Evolutionary conservation across 306 rosid species (phyloP).

Genomic region (Sicyos baderoa): DNA sequence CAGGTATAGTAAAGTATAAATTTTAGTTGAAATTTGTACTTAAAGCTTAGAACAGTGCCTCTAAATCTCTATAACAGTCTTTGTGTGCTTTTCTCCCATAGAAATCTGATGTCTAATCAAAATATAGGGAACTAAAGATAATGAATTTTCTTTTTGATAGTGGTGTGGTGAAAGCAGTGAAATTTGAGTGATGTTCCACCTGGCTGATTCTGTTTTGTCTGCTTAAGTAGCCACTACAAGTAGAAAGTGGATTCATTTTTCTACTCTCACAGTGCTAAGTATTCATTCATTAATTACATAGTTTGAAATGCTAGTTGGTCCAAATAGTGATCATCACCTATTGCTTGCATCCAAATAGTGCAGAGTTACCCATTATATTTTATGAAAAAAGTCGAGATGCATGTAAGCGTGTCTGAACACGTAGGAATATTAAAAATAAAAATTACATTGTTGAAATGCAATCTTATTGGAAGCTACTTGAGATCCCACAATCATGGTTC

Average conservation of each 20-base stretch:
- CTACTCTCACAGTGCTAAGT: constrained; percentile 3
- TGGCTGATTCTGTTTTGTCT: neutral
- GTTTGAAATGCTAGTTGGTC: neutral
- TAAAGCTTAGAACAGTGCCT: neutral
- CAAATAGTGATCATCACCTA: no score
- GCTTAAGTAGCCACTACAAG: neutral
- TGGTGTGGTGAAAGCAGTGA: constrained; percentile 13
- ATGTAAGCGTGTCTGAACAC: no score
- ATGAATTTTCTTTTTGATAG: constrained; percentile 10
- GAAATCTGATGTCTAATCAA: constrained; percentile 1
- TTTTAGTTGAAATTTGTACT: no score
- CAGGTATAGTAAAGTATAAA: no score
- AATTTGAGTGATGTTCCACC: constrained; percentile 1
- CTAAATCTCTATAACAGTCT: neutral
- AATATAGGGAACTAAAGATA: neutral
- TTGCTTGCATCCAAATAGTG: no score
- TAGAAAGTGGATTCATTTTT: constrained; percentile 7
- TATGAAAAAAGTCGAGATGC: no score
- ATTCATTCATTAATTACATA: constrained; percentile 1
- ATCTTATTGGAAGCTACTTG: constrained; percentile 8
- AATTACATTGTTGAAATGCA: neutral
- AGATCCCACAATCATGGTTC: constrained; percentile 16
- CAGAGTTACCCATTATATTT: no score
- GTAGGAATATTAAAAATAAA: no score
- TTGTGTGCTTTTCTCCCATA: constrained; percentile 6